Percentiles rank a stretch among this genome's conserved stretches.
These are phyloP conservation scores for Leptodermis oblonga DNA, from an alignment of 257 asterid species.

Conservation along the genomic window DNA sequence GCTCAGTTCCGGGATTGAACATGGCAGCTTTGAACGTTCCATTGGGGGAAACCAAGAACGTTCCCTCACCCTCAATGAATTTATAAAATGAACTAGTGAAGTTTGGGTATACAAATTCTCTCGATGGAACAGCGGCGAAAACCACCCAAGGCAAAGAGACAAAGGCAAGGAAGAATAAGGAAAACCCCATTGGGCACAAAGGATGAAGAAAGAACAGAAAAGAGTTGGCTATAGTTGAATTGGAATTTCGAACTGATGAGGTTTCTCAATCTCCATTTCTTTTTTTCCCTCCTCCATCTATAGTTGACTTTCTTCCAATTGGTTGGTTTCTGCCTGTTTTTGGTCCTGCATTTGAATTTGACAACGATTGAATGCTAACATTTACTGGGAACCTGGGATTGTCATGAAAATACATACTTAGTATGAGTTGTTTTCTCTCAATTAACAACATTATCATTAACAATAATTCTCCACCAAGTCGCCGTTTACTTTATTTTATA, in stretches of 20 bases:
- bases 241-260: constrained; percentile 8
- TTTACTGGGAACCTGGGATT: constrained; percentile 20
- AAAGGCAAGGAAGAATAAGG: constrained; percentile 22
- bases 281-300: not conserved
- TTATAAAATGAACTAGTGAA: constrained; percentile 42
- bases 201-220: constrained; percentile 20
- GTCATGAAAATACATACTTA: constrained; percentile 13
- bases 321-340: constrained; percentile 5
- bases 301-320: constrained; percentile 13
- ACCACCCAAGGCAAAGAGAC: constrained; percentile 14
- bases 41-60: constrained; percentile 52
- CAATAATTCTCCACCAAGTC: constrained; percentile 17
- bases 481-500: constrained; percentile 41
- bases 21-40: constrained; percentile 56
- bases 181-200: constrained; percentile 26
- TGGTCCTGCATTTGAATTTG: constrained; percentile 12
- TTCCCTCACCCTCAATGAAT: constrained; percentile 34
- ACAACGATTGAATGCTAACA: constrained; percentile 30
- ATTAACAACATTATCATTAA: constrained; percentile 24
- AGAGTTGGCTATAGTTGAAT: constrained; percentile 9
- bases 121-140: constrained; percentile 22
- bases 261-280: constrained; percentile 23
- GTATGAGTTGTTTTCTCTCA: constrained; percentile 18
- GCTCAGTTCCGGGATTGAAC: constrained; percentile 38
- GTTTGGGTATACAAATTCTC: constrained; percentile 51